Evolutionary conservation across 345 rosid genomes (phyloP), one percentile per base, ranked within the genome.

Genomic region (Euphorbia lathyris): DNA sequence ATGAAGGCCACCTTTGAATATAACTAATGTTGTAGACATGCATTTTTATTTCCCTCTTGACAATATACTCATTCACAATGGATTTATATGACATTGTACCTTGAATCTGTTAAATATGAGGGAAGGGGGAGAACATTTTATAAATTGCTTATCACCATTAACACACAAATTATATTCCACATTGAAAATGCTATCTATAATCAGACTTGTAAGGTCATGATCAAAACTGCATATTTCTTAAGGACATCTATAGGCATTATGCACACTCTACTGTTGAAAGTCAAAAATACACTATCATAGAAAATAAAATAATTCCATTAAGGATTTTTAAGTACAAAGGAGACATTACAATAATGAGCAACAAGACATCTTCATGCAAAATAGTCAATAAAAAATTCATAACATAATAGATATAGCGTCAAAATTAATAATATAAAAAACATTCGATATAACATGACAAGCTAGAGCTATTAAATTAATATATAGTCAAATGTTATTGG

Each of bases 21-120:
- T 60, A 73, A 67, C 50, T n/a, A 8, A 83, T 79, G 19, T 13
- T 38, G 36, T 83, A 83, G 6, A 29, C 22, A 45, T 84, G 87
- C 43, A 8, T 27, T 32, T 75, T 67, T 51, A 81, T 2, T 9
- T 66, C 63, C 76, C 63, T 80, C 76, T 80, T 83, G 53, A 42
- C 81, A 0, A 76, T 83, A 81, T 71, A 83, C 62, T 86, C 89
- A 68, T 83, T 57, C 63, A 86, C 66, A 55, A 86, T 83, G 45
- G 80, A 75, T 61, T 83, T 85, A 82, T 85, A 79, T 60, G 79
- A 76, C 5, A 77, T 14, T 0, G 57, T 63, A 66, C 76, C 80
- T 85, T 85, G 76, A 27, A 17, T 53, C 19, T 20, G 48, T 0
- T 1, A 26, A 6, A 43, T 7, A 3, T 22, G 0, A 17, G 26